Evolutionary conservation across 2,329 filamentous ascomycete genomes (phyloP), one percentile per base, ranked within the genome.

Genomic region (Chrysoporthe cubensis): DNA sequence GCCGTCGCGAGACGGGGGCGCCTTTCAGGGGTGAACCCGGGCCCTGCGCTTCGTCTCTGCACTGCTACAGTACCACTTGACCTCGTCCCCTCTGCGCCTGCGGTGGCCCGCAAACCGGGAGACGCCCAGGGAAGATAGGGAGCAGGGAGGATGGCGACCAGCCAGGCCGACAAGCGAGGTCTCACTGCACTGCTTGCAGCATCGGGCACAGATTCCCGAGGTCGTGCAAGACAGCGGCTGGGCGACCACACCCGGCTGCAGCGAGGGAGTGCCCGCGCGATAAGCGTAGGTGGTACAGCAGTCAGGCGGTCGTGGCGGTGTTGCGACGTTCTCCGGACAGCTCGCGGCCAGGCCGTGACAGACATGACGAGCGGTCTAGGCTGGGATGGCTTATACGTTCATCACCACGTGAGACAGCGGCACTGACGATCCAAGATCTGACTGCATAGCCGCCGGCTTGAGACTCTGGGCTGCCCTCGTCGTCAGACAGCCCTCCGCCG

Each of bases 381-480:
- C 66, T 67, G 66, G 64, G 43, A 50, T 43, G 32, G 21, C 37
- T 9, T 40, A 40, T 40, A 40, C 9, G 6, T 40, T 40, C 37
- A 6, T 7, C 14, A 18, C 34, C 66, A 67, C 52, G 40, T 67
- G 66, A 67, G 66, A 67, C 66, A 67, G 66, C 61, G 61, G 61
- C 43, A 26, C 37, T 59, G 54, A 9, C 37, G 37, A 40, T 9
- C 9, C 37, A 40, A 9, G 6, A 40, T 40, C 37, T 40, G 9
- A 13, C 11, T 54, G 11, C 11, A 26, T 54, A n/a, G 18, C 50
- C 21, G 50, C 50, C 50, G 37, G 37, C 37, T 9, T 40, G 37
- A 40, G 37, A 40, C 37, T 40, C 9, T 9, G 37, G 6, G 37
- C 9, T 40, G 37, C 37, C 37, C 9, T 40, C 9, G 37, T 9